Percentiles rank a stretch among this genome's conserved stretches.
Evolutionary conservation across 2,329 filamentous ascomycete genomes (phyloP).

Genomic region (Penicillium capsulatum): DNA sequence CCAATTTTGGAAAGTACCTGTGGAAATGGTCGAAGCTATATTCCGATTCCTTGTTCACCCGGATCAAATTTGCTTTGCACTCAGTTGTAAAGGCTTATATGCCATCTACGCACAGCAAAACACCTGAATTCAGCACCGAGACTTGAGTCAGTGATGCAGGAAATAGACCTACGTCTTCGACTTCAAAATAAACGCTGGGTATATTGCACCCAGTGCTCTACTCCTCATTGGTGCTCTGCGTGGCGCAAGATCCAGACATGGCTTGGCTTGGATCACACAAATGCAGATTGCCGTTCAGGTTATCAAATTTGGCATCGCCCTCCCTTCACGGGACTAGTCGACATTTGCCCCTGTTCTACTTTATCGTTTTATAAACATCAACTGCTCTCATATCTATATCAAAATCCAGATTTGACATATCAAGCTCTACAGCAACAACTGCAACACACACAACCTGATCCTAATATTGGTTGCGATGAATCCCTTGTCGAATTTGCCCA

Average conservation of each 20-base stretch:
- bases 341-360: conserved; percentile 2
- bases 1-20: conserved; percentile 2
- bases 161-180: conserved; percentile 1
- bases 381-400: conserved; percentile 3
- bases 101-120: conserved; percentile 1
- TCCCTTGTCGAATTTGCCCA: not conserved
- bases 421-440: not conserved
- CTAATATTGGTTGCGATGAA: conserved; percentile 4
- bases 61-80: conserved; percentile 3
- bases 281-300: not conserved
- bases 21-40: conserved; percentile 4
- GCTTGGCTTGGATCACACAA: not conserved
- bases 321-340: conserved; percentile 4
- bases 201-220: conserved; percentile 3
- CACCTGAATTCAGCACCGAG: not conserved
- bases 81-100: conserved; percentile 1
- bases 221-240: conserved; percentile 2
- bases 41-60: not conserved
- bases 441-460: not conserved
- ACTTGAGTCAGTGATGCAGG: not conserved
- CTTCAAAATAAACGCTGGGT: conserved; percentile 3
- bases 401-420: conserved; percentile 1
- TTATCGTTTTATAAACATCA: conserved; percentile 4
- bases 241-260: conserved; percentile 1
- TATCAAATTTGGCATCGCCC: conserved; percentile 5